Conservation (phyloP, 495 filamentous ascomycete species). For the Podospora comata region DNA sequence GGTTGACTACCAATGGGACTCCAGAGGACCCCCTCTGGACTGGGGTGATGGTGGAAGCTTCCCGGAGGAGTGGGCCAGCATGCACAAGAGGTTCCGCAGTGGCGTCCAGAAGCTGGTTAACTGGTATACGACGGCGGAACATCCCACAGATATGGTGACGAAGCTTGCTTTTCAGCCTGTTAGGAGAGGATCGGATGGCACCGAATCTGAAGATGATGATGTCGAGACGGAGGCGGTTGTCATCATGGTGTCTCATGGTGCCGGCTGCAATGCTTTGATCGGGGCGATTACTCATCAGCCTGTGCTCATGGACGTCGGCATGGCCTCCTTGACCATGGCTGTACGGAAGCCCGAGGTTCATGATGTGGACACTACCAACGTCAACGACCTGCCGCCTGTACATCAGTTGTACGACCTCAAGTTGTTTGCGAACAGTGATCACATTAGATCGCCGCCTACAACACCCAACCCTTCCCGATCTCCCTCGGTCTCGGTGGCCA, state of each 20-base stretch:
- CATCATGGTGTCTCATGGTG: constrained; percentile 95
- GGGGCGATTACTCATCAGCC: constrained; percentile 86
- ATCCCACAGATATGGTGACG: constrained; percentile 42
- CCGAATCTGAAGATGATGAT: constrained; percentile 30
- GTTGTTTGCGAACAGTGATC: constrained; percentile 74
- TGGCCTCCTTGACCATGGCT: constrained; percentile 89
- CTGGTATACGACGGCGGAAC: constrained; percentile 65
- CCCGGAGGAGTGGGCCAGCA: constrained; percentile 90
- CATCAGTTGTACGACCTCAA: constrained; percentile 71
- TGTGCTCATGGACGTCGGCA: constrained; percentile 81
- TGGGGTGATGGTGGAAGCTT: constrained; percentile 87
- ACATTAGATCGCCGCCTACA: constrained; percentile 58
- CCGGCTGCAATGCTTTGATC: constrained; percentile 93
- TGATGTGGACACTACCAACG: constrained; percentile 25
- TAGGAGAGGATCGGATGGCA: constrained; percentile 16
- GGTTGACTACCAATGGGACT: constrained; percentile 94
- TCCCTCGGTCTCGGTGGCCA: constrained; percentile 26
- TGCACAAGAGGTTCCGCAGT: constrained; percentile 84
- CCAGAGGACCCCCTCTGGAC: constrained; percentile 65
- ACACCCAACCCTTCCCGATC: constrained; percentile 30
- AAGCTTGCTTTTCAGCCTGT: not conserved
- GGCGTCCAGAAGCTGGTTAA: constrained; percentile 71
- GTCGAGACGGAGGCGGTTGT: constrained; percentile 70
- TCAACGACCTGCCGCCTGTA: constrained; percentile 33
- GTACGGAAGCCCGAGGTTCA: constrained; percentile 55